phyloP scores from a whole-genome alignment of 2,329 filamentous ascomycete genomes.

The Ophiostoma ulmi region DNA sequence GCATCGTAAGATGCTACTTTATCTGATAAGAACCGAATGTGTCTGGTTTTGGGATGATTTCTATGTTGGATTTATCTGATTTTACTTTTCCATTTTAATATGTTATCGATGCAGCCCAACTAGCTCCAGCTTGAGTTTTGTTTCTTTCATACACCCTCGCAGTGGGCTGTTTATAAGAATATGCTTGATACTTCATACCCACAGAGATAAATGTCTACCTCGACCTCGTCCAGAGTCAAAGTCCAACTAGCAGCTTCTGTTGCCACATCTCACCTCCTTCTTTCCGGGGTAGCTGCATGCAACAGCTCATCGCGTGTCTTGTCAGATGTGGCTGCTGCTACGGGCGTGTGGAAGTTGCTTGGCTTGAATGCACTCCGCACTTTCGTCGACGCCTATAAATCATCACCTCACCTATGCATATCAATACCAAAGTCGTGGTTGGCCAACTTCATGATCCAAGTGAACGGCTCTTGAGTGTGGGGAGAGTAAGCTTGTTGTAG shows the following conservation, averaged over 20 bases:
- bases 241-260: neutral
- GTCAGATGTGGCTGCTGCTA: neutral
- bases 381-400: neutral
- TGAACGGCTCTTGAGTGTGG: neutral
- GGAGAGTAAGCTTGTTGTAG: neutral
- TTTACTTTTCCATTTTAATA: neutral
- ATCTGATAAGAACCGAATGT: neutral
- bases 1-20: neutral
- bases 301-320: neutral
- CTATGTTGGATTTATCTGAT: neutral
- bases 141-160: neutral
- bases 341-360: neutral
- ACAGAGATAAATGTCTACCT: no score
- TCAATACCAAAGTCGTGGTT: neutral
- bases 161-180: neutral
- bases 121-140: neutral
- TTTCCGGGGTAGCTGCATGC: neutral
- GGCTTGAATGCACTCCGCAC: slow-evolving; percentile 4
- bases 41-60: neutral
- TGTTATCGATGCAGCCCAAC: neutral
- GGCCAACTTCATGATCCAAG: neutral
- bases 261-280: neutral
- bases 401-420: slow-evolving; percentile 10
- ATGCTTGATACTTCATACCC: neutral
- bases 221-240: neutral